Conservation (phyloP, 345 rosid genomes). For the Aegle marmelos region DNA sequence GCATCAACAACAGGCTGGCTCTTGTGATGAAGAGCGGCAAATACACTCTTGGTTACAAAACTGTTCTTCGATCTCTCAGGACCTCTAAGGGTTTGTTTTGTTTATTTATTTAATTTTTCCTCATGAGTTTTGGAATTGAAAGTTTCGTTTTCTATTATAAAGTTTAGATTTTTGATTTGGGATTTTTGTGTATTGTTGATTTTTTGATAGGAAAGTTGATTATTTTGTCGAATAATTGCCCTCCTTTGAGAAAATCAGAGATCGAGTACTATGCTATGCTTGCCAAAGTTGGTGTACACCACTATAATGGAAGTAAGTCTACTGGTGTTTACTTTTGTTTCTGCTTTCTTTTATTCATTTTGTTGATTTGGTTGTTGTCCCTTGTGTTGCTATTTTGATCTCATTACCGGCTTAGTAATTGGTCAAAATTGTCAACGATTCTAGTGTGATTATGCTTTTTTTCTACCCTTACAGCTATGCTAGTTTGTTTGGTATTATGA, state of each 20-base stretch:
- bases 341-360: neutral
- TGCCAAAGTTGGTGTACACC: constrained; percentile 76
- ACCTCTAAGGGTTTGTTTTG: constrained; percentile 36
- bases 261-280: constrained; percentile 84
- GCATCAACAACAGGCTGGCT: constrained; percentile 56
- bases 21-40: constrained; percentile 62
- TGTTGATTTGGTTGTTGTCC: neutral
- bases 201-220: constrained; percentile 33
- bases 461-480: too few relatives aligned
- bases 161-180: neutral
- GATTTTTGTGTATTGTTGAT: neutral
- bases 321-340: neutral
- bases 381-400: neutral
- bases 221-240: constrained; percentile 67
- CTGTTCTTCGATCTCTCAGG: constrained; percentile 49
- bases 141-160: neutral
- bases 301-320: constrained; percentile 72
- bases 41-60: constrained; percentile 51
- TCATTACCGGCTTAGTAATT: neutral
- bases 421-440: neutral
- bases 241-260: constrained; percentile 78
- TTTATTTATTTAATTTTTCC: neutral
- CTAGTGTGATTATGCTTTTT: neutral
- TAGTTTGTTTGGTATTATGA: neutral
- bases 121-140: neutral